Evolutionary conservation across 2,329 filamentous ascomycete genomes (phyloP).

Genomic region (Fusarium stilboides): DNA sequence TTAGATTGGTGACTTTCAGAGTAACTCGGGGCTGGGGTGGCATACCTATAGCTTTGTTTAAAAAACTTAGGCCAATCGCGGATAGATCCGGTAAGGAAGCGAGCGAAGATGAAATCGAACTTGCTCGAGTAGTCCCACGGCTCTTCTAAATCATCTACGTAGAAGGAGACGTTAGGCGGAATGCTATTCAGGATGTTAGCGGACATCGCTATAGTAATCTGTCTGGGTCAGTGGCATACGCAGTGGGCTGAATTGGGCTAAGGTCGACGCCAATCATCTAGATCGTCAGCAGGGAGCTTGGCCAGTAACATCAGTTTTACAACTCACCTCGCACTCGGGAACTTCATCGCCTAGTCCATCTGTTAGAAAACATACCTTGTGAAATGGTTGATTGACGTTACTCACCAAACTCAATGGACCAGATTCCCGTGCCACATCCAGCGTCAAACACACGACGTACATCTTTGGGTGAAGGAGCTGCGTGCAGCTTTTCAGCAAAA

Average conservation of each 20-base stretch:
- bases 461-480: not conserved
- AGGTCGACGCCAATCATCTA: conserved; percentile 33
- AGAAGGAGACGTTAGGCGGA: conserved; percentile 31
- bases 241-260: conserved; percentile 28
- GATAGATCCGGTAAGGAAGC: conserved; percentile 34
- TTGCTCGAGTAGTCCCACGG: conserved; percentile 22
- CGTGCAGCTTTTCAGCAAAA: conserved; percentile 16
- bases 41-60: conserved; percentile 12
- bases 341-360: conserved; percentile 18
- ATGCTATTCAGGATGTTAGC: conserved; percentile 6
- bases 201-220: not conserved
- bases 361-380: not conserved
- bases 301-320: rapidly evolving
- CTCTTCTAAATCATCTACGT: conserved; percentile 31
- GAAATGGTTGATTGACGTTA: rapidly evolving
- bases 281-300: not conserved
- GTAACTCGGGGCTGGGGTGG: rapidly evolving
- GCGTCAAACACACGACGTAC: conserved; percentile 17
- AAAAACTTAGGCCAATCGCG: conserved; percentile 37
- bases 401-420: conserved; percentile 38
- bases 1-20: not conserved
- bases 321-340: conserved; percentile 25
- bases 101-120: conserved; percentile 35
- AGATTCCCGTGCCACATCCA: conserved; percentile 32
- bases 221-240: not conserved